Evolutionary conservation across 2,329 filamentous ascomycete genomes (phyloP).

Genomic region (Scytalidium sp.): DNA sequence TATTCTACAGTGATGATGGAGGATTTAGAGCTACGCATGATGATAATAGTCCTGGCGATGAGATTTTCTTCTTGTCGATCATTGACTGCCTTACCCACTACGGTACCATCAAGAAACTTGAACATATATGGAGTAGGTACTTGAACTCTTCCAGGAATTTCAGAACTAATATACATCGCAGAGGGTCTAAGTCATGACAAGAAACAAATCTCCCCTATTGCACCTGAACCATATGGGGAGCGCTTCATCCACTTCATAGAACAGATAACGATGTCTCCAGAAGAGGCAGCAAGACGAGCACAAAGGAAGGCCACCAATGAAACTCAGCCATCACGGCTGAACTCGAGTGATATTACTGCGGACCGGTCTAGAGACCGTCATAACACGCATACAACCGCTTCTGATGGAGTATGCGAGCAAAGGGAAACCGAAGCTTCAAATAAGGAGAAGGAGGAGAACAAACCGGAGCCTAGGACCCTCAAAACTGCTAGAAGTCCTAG

Average conservation of each 20-base stretch:
- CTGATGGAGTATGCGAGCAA: conserved; percentile 11
- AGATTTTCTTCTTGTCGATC: conserved; percentile 97
- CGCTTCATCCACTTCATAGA: conserved; percentile 92
- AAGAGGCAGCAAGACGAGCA: conserved; percentile 72
- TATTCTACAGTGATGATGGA: conserved; percentile 93
- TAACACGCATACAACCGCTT: conserved; percentile 12
- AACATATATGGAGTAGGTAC: conserved; percentile 78
- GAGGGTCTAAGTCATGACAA: conserved; percentile 80
- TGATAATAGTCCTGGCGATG: conserved; percentile 77
- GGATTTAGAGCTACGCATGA: conserved; percentile 92
- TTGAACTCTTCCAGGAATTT: not conserved
- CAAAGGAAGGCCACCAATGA: conserved; percentile 35
- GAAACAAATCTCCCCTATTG: conserved; percentile 86
- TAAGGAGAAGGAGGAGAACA: conserved; percentile 22
- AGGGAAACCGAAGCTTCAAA: conserved; percentile 25
- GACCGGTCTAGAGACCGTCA: not conserved
- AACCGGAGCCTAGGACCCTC: conserved; percentile 41
- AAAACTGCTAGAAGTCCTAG: conserved; percentile 54
- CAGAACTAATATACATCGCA: conserved; percentile 18
- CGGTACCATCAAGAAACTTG: conserved; percentile 87
- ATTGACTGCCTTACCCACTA: conserved; percentile 99
- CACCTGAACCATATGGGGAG: conserved; percentile 87
- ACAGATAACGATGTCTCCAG: conserved; percentile 83
- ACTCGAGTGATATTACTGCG: conserved; percentile 13
- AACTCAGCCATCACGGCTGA: conserved; percentile 13